phyloP scores from a whole-genome alignment of 2,329 filamentous ascomycete species.

The Epichloe typhina region DNA sequence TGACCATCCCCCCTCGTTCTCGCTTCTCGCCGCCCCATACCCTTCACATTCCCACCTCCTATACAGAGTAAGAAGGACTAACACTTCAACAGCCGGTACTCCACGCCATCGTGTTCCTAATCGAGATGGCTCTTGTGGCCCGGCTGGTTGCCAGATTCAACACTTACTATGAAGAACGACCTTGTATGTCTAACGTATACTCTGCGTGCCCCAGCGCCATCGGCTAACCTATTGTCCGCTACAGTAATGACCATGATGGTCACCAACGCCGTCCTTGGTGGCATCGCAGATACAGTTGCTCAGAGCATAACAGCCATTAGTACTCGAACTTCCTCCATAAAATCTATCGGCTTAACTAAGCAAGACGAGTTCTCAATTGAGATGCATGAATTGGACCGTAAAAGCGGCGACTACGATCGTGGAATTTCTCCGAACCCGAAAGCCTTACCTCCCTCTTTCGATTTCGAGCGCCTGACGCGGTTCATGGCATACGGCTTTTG shows the following conservation, averaged over 20 bases:
- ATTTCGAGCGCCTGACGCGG: conserved; percentile 84
- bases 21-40: not conserved
- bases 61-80: not conserved
- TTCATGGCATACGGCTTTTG: conserved; percentile 97
- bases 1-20: not conserved
- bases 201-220: not conserved
- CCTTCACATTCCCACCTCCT: not conserved
- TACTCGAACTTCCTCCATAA: conserved; percentile 45
- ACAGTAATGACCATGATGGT: conserved; percentile 96
- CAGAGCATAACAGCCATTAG: conserved; percentile 82
- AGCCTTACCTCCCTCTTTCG: conserved; percentile 65
- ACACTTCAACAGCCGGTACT: conserved; percentile 57
- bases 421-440: conserved; percentile 54
- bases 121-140: conserved; percentile 79
- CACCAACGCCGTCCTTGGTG: conserved; percentile 89
- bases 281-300: conserved; percentile 90
- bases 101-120: conserved; percentile 69
- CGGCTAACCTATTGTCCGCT: not conserved
- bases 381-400: conserved; percentile 74
- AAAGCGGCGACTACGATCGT: conserved; percentile 51
- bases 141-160: conserved; percentile 82
- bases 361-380: conserved; percentile 72
- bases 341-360: conserved; percentile 44
- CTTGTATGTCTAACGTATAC: conserved; percentile 40
- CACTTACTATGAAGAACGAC: conserved; percentile 81